These are phyloP conservation scores for Nitzschia putrida DNA, from an alignment of 108 stramenopile species.

Conservation along the genomic window DNA sequence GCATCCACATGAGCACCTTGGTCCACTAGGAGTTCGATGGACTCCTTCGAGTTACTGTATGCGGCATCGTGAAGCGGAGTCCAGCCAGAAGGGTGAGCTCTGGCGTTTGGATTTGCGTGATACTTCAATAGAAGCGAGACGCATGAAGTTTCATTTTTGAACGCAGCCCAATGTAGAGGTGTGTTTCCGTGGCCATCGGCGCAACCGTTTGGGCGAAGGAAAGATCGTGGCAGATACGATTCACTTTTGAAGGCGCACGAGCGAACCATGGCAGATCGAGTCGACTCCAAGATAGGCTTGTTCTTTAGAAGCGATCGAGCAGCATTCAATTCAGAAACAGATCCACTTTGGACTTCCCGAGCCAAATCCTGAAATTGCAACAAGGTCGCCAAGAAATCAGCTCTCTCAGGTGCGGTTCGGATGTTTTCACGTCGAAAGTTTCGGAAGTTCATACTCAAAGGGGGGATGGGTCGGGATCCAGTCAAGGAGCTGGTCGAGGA, in stretches of 20 bases:
- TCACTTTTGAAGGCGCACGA: slow-evolving; percentile 43
- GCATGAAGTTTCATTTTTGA: slow-evolving; percentile 76
- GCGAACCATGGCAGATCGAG: slow-evolving; percentile 50
- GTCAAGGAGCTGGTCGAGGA: background rate
- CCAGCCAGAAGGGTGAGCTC: slow-evolving; percentile 86
- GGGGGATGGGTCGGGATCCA: slow-evolving; percentile 12
- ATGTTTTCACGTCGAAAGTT: slow-evolving; percentile 22
- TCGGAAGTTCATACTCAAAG: slow-evolving; percentile 17
- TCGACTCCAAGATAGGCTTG: slow-evolving; percentile 37
- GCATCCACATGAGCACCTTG: slow-evolving; percentile 81
- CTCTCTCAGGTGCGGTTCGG: background rate
- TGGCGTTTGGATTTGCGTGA: slow-evolving; percentile 70
- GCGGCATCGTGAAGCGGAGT: slow-evolving; percentile 88
- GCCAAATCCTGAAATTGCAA: slow-evolving; percentile 22
- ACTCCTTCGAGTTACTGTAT: slow-evolving; percentile 73
- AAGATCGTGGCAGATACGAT: slow-evolving; percentile 15
- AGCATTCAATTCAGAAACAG: slow-evolving; percentile 54
- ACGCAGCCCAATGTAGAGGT: slow-evolving; percentile 86
- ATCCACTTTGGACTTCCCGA: slow-evolving; percentile 35
- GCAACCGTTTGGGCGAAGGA: slow-evolving; percentile 35
- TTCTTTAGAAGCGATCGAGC: slow-evolving; percentile 49
- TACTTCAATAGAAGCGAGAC: slow-evolving; percentile 66
- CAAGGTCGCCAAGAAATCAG: slow-evolving; percentile 32
- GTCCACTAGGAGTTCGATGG: slow-evolving; percentile 62
- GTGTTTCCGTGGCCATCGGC: slow-evolving; percentile 88